A percentile compares a stretch with the other conserved stretches of the same genome.
Evolutionary conservation across 2,329 filamentous ascomycete species (phyloP).

Genomic region (Colletotrichum cordylinicola): DNA sequence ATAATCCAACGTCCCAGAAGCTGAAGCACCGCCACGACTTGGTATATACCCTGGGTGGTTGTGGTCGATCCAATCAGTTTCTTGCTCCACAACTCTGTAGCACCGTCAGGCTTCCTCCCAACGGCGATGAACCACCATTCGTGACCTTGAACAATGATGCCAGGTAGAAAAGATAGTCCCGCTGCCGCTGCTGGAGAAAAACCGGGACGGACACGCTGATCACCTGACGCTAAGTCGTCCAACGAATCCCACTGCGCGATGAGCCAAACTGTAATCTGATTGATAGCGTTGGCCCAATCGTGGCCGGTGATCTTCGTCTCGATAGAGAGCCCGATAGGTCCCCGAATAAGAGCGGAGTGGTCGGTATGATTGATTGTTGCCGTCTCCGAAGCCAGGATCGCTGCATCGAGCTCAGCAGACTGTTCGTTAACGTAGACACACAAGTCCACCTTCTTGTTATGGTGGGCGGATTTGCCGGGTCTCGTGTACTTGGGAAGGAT

Average conservation of each 20-base stretch:
- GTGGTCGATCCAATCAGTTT: background rate
- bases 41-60: background rate
- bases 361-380: background rate
- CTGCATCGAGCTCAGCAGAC: background rate
- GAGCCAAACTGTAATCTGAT: background rate
- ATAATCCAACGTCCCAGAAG: background rate
- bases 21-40: background rate
- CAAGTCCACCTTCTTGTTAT: background rate
- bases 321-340: background rate
- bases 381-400: background rate
- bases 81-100: background rate
- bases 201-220: background rate
- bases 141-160: constrained; percentile 24
- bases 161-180: constrained; percentile 16
- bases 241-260: background rate
- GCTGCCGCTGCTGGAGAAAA: background rate
- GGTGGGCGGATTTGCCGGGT: background rate
- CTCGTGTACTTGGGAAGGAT: background rate
- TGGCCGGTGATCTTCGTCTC: background rate
- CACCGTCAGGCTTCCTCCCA: background rate
- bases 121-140: constrained; percentile 24
- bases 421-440: background rate
- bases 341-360: background rate
- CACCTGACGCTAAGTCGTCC: background rate
- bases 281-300: background rate